Conservation (phyloP, 202 grass and related monocot genomes). For the Bolboschoenoplectus hybrid region DNA sequence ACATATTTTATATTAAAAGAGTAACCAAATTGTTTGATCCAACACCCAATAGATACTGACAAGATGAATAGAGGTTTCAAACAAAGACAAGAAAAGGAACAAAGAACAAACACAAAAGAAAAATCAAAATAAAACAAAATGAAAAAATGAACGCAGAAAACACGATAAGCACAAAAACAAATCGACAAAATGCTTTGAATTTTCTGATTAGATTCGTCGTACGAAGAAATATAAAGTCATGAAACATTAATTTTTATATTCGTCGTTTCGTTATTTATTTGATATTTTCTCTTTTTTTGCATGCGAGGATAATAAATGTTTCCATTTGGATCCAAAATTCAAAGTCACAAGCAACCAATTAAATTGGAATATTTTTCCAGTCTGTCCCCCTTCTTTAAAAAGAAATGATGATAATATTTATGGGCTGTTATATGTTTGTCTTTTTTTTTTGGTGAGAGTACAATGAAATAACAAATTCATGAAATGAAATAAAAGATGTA, state of each 20-base stretch:
- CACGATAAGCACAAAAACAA: constrained; percentile 21
- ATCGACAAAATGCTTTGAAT: not conserved
- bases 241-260: not conserved
- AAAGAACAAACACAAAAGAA: not conserved
- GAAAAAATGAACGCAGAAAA: not conserved
- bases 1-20: not conserved
- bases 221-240: constrained; percentile 1
- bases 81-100: not conserved
- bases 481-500: not conserved
- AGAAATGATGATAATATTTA: not conserved
- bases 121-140: not conserved
- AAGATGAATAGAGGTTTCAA: not conserved
- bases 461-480: not conserved
- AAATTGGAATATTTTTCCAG: not conserved
- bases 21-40: not conserved
- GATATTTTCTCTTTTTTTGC: not conserved
- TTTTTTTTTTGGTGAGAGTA: not conserved
- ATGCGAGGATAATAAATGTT: constrained; percentile 15
- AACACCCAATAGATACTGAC: not conserved
- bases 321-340: not conserved
- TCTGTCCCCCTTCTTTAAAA: not conserved
- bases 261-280: constrained; percentile 28
- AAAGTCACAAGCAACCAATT: not conserved
- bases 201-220: not conserved
- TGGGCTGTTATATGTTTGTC: not conserved